A percentile compares a stretch with the other conserved stretches of the same genome.
phyloP scores from a whole-genome alignment of 129 eudicot genomes.

The Daucus carota region DNA sequence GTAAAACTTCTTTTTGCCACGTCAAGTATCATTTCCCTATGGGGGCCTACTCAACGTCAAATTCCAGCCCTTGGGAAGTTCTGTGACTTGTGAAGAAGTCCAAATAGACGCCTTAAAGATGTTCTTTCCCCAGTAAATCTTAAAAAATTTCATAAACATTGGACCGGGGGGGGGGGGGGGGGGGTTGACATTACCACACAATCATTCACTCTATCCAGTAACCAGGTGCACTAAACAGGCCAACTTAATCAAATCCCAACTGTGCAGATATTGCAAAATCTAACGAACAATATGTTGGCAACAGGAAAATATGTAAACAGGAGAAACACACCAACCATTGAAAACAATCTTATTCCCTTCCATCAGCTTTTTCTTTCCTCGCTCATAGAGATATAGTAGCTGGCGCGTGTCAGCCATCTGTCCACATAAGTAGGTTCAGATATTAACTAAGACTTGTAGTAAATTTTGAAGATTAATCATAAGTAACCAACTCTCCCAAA shows the following conservation, averaged over 20 bases:
- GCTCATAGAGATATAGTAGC: slow-evolving; percentile 60
- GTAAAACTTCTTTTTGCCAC: not conserved
- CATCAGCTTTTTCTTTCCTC: slow-evolving; percentile 85
- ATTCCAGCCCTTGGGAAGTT: not conserved
- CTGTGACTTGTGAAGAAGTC: not conserved
- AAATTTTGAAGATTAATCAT: not conserved
- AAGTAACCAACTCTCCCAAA: not conserved
- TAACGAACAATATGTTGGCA: not conserved
- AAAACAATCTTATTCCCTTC: slow-evolving; percentile 77
- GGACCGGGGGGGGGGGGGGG: too few species aligned
- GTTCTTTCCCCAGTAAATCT: not conserved
- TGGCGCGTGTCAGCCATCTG: slow-evolving; percentile 75
- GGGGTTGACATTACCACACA: not conserved
- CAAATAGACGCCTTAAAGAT: not conserved
- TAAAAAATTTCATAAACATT: not conserved
- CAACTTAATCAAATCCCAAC: not conserved
- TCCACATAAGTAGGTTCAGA: slow-evolving; percentile 4
- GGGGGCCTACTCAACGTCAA: not conserved
- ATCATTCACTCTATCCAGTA: not conserved
- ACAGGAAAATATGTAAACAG: not conserved
- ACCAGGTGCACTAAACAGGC: not conserved
- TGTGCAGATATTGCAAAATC: slow-evolving; percentile 1
- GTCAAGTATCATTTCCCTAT: not conserved
- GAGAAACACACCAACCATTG: slow-evolving; percentile 42
- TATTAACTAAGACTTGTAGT: not conserved